Conservation (phyloP, 169 alveolate species). For the Cytauxzoon felis region DNA sequence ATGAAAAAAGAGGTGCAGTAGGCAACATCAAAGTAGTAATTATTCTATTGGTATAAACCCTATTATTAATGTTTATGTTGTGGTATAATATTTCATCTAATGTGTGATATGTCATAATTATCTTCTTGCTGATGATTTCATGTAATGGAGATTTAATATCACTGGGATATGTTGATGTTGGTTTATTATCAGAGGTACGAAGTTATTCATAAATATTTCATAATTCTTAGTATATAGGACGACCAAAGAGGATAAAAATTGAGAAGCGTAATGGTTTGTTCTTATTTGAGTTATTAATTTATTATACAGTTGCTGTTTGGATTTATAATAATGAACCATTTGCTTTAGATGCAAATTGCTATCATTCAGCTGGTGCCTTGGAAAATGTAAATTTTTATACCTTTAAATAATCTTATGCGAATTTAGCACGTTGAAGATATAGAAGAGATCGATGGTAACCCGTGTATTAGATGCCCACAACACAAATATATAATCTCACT, state of each 20-base stretch:
- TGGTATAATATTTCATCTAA: no score
- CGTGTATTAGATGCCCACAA: conserved; percentile 70
- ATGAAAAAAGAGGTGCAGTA: no score
- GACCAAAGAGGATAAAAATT: conserved; percentile 40
- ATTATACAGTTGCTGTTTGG: conserved; percentile 61
- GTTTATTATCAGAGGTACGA: conserved; percentile 28
- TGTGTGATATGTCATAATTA: no score
- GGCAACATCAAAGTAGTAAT: no score
- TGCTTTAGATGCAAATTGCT: conserved; percentile 74
- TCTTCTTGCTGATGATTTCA: no score
- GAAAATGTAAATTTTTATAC: conserved; percentile 33
- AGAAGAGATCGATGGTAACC: conserved; percentile 65
- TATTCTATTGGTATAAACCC: no score
- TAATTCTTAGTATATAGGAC: conserved; percentile 13
- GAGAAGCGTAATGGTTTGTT: conserved; percentile 39
- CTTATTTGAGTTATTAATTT: not conserved
- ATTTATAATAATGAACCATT: conserved; percentile 32
- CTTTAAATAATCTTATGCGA: not conserved
- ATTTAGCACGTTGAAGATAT: conserved; percentile 61
- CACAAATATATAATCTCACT: conserved; percentile 66
- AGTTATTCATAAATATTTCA: not conserved
- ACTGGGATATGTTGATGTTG: conserved; percentile 6
- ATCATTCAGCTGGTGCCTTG: conserved; percentile 71
- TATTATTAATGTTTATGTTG: no score
- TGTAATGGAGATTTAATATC: conserved; percentile 1